Evolutionary conservation across 2,329 filamentous ascomycete species (phyloP).

Genomic region (Fusarium veterinarium): DNA sequence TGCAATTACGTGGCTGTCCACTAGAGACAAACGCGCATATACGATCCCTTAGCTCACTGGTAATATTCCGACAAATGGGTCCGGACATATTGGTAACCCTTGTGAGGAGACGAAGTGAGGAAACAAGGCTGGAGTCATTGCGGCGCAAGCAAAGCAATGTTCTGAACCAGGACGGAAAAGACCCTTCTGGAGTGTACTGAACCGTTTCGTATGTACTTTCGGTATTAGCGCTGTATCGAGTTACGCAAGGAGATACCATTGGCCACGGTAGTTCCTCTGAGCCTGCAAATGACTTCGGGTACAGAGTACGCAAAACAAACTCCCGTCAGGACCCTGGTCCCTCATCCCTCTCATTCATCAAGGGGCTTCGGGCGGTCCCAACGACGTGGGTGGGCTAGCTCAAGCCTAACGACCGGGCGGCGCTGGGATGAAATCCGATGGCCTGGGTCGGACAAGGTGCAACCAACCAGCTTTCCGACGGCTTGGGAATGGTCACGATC

Average conservation of each 20-base stretch:
- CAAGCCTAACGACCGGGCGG: slow-evolving; percentile 26
- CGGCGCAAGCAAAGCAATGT: background rate
- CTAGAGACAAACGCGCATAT: slow-evolving; percentile 26
- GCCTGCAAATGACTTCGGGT: background rate
- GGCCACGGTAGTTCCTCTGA: slow-evolving; percentile 1
- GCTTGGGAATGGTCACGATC: slow-evolving; percentile 37
- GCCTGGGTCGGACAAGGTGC: slow-evolving; percentile 41
- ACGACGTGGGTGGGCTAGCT: slow-evolving; percentile 40
- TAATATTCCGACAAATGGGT: slow-evolving; percentile 2
- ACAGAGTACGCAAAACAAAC: slow-evolving; percentile 5
- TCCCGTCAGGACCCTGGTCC: background rate
- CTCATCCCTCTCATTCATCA: background rate
- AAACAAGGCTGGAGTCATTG: background rate
- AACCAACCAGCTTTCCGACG: slow-evolving; percentile 35
- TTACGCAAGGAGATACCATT: slow-evolving; percentile 17
- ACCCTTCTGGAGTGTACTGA: background rate
- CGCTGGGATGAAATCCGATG: slow-evolving; percentile 42
- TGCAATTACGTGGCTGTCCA: slow-evolving; percentile 25
- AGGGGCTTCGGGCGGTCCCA: slow-evolving; percentile 29
- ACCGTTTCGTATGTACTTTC: background rate
- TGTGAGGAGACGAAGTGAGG: slow-evolving; percentile 5
- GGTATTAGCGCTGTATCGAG: background rate
- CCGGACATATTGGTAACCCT: slow-evolving; percentile 10
- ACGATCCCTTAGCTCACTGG: slow-evolving; percentile 2
- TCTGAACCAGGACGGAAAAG: background rate